Evolutionary conservation across 306 rosid species (phyloP).

Genomic region (Fragaria nilgerrensis): DNA sequence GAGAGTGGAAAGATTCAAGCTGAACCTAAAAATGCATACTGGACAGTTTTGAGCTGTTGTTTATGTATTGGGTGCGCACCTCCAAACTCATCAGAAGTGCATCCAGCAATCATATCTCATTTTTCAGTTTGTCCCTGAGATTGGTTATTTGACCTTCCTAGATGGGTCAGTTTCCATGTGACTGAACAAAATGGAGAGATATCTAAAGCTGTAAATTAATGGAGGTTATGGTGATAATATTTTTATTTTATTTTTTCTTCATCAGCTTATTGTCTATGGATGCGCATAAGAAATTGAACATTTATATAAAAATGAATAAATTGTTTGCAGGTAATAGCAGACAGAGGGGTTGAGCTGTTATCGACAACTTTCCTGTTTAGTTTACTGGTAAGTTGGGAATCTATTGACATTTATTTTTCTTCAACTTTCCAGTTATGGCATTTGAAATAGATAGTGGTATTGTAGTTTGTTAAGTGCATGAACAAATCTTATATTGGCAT

Average conservation of each 20-base stretch:
- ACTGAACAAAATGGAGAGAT: background rate
- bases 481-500: background rate
- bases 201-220: background rate
- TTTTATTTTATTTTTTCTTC: background rate
- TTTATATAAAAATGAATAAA: background rate
- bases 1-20: background rate
- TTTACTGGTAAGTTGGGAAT: conserved; percentile 56
- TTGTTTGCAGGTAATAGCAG: conserved; percentile 54
- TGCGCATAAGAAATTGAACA: background rate
- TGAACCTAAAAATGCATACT: background rate
- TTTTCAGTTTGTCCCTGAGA: background rate
- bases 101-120: background rate
- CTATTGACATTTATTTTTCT: conserved; percentile 18
- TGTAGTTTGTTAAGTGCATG: background rate
- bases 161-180: background rate
- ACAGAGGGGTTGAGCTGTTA: conserved; percentile 82
- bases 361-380: conserved; percentile 77
- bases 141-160: background rate
- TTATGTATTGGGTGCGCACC: background rate
- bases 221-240: background rate
- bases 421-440: background rate
- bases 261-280: background rate
- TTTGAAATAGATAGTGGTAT: background rate
- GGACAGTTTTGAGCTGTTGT: background rate
- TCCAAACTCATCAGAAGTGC: background rate